Conservation (phyloP, 768 basidiomycete genomes). For the Paxillus rubicundulus region DNA sequence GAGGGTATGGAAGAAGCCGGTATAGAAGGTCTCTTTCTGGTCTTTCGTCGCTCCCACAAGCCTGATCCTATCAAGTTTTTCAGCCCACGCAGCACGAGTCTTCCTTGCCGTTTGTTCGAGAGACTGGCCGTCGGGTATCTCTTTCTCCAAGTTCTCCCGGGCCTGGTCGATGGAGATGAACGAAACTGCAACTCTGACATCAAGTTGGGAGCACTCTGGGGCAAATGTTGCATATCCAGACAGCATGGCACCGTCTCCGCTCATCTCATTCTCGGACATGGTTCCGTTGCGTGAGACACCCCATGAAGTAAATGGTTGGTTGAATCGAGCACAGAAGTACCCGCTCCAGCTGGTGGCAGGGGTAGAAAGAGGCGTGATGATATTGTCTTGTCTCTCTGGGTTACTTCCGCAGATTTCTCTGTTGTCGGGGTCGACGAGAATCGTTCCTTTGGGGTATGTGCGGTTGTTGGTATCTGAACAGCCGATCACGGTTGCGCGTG, state of each 20-base stretch:
- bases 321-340: constrained; percentile 60
- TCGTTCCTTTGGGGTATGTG: constrained; percentile 53
- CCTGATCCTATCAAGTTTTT: constrained; percentile 52
- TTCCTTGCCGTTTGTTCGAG: constrained; percentile 50
- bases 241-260: constrained; percentile 43
- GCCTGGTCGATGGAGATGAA: constrained; percentile 75
- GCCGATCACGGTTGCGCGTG: constrained; percentile 60
- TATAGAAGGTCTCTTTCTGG: constrained; percentile 54
- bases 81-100: constrained; percentile 54
- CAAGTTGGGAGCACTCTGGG: constrained; percentile 34
- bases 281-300: constrained; percentile 52
- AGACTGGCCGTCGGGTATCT: constrained; percentile 44
- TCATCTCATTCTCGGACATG: constrained; percentile 24
- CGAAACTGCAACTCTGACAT: constrained; percentile 65
- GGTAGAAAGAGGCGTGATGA: constrained; percentile 57
- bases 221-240: constrained; percentile 52
- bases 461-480: constrained; percentile 45
- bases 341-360: constrained; percentile 37
- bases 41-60: constrained; percentile 48
- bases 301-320: constrained; percentile 40
- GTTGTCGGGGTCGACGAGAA: constrained; percentile 41
- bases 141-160: constrained; percentile 46
- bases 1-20: constrained; percentile 60
- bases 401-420: constrained; percentile 62
- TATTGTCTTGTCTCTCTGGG: constrained; percentile 67